Conservation (phyloP, 345 rosid genomes). For the Brassica incana region DNA sequence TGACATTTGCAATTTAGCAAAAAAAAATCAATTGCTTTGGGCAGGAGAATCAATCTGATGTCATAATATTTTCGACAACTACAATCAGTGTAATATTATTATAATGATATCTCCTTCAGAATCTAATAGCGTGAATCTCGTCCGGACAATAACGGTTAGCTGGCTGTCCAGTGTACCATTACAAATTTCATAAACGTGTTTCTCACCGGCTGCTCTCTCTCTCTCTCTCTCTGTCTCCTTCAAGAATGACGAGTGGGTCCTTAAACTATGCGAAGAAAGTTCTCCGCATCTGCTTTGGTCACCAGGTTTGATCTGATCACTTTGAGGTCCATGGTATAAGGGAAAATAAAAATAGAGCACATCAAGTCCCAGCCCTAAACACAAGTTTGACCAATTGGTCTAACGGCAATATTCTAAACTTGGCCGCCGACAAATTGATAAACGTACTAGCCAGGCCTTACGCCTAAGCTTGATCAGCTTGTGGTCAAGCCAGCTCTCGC, state of each 20-base stretch:
- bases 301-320: conserved; percentile 61
- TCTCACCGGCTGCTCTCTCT: background rate
- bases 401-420: no score
- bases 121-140: background rate
- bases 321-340: no score
- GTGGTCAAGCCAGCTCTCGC: no score
- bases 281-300: conserved; percentile 93
- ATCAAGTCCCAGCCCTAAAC: no score
- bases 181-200: background rate
- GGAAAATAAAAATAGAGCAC: no score
- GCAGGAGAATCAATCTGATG: background rate
- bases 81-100: background rate
- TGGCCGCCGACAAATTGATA: no score
- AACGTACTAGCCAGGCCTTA: background rate
- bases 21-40: background rate
- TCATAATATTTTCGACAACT: background rate
- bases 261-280: conserved; percentile 75
- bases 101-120: background rate
- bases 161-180: background rate
- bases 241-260: conserved; percentile 69
- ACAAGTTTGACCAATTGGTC: no score
- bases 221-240: conserved; percentile 44
- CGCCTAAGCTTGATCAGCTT: no score
- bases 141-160: conserved; percentile 20
- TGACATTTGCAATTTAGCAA: no score